phyloP scores from a whole-genome alignment of 2,329 filamentous ascomycete genomes.

The Phyllosticta citribraziliensis region DNA sequence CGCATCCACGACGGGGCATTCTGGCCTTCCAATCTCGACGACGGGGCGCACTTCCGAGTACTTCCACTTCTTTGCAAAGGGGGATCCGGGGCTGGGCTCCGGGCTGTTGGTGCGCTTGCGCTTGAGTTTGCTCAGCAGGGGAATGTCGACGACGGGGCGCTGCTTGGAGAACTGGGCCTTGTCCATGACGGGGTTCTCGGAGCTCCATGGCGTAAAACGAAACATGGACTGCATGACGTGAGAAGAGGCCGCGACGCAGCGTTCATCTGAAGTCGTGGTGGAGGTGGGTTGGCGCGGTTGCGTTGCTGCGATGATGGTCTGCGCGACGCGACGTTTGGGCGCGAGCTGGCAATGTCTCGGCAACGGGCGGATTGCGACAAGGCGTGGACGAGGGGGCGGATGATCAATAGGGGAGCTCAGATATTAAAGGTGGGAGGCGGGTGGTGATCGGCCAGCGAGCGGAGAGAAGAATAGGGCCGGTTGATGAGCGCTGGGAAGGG shows the following conservation, averaged over 20 bases:
- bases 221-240: conserved; percentile 42
- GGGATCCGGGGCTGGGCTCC: conserved; percentile 23
- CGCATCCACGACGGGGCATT: conserved; percentile 15
- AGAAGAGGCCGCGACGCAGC: conserved; percentile 23
- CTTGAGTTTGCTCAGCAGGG: conserved; percentile 45
- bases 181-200: conserved; percentile 33
- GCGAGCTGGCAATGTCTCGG: conserved; percentile 10
- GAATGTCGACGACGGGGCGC: conserved; percentile 37
- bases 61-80: conserved; percentile 24
- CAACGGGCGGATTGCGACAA: conserved; percentile 8
- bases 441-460: conserved; percentile 8
- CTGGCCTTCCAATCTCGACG: conserved; percentile 29
- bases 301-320: conserved; percentile 1
- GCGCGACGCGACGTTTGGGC: conserved; percentile 10
- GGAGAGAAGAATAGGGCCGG: conserved; percentile 10
- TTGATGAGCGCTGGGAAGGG: conserved; percentile 7
- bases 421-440: conserved; percentile 9
- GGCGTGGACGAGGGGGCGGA: neutral
- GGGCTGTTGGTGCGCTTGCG: conserved; percentile 46
- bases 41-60: conserved; percentile 13
- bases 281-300: conserved; percentile 11
- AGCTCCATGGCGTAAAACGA: conserved; percentile 38
- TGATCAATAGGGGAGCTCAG: conserved; percentile 8
- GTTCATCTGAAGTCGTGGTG: conserved; percentile 27
- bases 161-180: conserved; percentile 32